Base-by-base conservation (phyloP, 768 basidiomycete genomes). In the Cantharellus anzutake region DNA sequence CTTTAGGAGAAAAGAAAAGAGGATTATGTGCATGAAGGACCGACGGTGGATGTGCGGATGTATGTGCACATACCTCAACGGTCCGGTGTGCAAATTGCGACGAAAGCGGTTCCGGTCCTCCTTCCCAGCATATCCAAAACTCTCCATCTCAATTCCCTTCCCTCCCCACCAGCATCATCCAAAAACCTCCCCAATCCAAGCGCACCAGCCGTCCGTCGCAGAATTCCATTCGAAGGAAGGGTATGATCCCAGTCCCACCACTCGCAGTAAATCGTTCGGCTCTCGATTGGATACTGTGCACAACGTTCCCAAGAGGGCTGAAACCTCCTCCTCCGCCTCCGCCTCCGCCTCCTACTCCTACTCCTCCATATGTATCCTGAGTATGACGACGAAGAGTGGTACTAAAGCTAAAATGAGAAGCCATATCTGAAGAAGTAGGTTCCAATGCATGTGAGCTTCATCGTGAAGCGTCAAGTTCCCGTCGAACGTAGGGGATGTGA, bases 361-460 rank as follows among this genome's bases (percentile, higher is more conserved):
- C 63, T 75, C 59, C 79, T 75, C 4, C 75, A 72, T n/a, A 76
- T 73, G 14, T 75, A 73, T 4, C 70, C 74, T 0, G 64, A 63
- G 5, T 61, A 61, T 89, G 87, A 59, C 87, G 69, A 38, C 86
- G 72, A 20, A 90, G 73, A 0, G 83, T 86, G 0, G 86, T 89
- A 64, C 84, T 87, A 69, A 86, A 89, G 1, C 86, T 82, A 65
- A 90, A 90, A 66, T 90, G 87, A 7, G 7, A 7, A 29, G 11
- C 44, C 11, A 48, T 11, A 11, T 48, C 44, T 11, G 11, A 29
- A 3, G 78, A 68, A 39, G 77, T 75, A 1, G 87, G 84, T 57
- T 80, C 81, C 0, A 83, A 74, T 0, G 79, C 74, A 0, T 82
- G 80, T 41, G 79, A 75, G 20, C 20, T 29, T 29, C 20, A 29